Base-by-base conservation (phyloP, 345 rosid species). In the Aquilaria yunnanensis region DNA sequence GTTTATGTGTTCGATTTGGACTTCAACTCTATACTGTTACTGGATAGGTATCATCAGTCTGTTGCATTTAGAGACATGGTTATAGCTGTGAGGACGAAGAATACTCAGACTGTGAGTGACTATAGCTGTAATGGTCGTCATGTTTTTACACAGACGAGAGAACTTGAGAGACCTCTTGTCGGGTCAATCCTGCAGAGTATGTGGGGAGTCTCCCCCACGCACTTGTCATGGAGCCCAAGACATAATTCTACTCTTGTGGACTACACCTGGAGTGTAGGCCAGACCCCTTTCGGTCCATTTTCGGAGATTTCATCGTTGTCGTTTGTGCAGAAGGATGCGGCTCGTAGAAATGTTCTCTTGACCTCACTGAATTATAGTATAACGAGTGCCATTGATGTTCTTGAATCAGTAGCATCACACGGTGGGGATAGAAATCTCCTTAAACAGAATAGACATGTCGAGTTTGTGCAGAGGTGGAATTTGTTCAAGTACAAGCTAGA, bases 171-270 rank as follows among this genome's bases (percentile, higher is more conserved):
- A 62, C 87, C 99, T 0, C 70, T 94, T 29, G 93, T 90, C 9
- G 97, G 99, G 70, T 94, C 96, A 0, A 83, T 94, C 61, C 78
- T 94, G 9, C 99, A 94, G 78, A 94, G 99, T 37, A 90, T 94
- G 97, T 94, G 99, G 99, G 99, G 99, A 59, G 96, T 90, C 29
- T 85, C 99, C 1, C 89, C 99, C 0, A 94, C 97, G 31, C 99
- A 94, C 75, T 59, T 90, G 73, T 72, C 67, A 5, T 94, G 99
- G 99, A 94, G 97, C 61, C 77, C 96, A 2, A 76, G 79, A 33
- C 97, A 87, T 69, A 90, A 94, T 70, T 67, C 73, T 41, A 94
- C 96, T 41, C 58, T 86, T 68, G 89, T 94, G 51, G 99, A 94
- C 74, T 94, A 94, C 74, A 86, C 99, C 2, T 94, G 99, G 99